Evolutionary conservation across 2,329 filamentous ascomycete genomes (phyloP), one percentile per base, ranked within the genome.

Genomic region (Pseudocercospora fuligena): DNA sequence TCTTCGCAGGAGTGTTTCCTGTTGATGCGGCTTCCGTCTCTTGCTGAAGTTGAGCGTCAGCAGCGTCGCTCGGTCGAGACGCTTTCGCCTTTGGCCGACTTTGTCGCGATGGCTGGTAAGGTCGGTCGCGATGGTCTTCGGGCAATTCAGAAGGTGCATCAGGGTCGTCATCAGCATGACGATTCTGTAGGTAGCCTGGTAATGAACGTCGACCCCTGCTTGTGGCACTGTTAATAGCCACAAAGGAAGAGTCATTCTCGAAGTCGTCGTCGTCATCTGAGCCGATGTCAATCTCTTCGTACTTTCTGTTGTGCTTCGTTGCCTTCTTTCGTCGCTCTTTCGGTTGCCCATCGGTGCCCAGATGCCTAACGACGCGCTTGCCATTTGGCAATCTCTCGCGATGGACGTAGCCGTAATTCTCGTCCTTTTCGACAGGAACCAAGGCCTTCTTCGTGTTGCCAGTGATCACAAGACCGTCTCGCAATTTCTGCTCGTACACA

Each of bases 231-330:
- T 68, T 68, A 51, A 68, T 69, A 2, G 69, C 66, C 36, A 70
- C 65, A n/a, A 68, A 70, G 4, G 65, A 64, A 16, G 47, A 33
- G 7, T 64, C 67, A 19, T 53, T 54, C 4, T 69, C 59, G 5
- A 46, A 43, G 2, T 70, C 74, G 5, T 77, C 74, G 16, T 83
- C 82, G 3, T 81, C 79, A 25, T 83, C 81, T 1, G 80, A 82
- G 29, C 80, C 82, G 36, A 84, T 75, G 12, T 79, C 80, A 21
- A 84, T 77, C 61, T 84, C 82, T 71, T 84, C 82, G 61, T 80
- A 84, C 12, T 58, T 58, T 7, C 31, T 31, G 23, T 40, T 58
- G 12, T 57, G 27, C 21, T 79, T 69, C 14, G 70, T 72, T 62
- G 67, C 74, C 73, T 40, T 63, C 56, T 68, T 68, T 11, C 72